A percentile compares a stretch with the other conserved stretches of the same genome.
phyloP scores from a whole-genome alignment of 305 asterid species.

The Vinca major region DNA sequence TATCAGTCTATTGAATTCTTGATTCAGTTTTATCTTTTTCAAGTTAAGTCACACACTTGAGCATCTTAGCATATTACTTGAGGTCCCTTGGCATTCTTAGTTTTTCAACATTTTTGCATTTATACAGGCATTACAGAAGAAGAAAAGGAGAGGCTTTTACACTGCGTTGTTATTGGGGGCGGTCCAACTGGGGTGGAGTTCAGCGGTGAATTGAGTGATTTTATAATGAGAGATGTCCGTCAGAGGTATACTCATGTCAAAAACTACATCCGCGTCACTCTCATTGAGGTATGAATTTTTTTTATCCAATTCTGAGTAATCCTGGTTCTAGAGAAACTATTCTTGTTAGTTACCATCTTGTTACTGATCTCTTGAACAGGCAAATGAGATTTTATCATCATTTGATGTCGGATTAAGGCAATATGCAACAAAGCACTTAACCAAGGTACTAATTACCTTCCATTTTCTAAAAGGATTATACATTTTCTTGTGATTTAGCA shows the following conservation, averaged over 20 bases:
- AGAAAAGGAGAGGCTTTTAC: slow-evolving; percentile 72
- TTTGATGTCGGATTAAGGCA: slow-evolving; percentile 72
- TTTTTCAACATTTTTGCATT: neutral
- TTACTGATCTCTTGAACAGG: slow-evolving; percentile 33
- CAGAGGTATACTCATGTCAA: slow-evolving; percentile 69
- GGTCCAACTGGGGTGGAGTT: slow-evolving; percentile 97
- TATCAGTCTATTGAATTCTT: neutral
- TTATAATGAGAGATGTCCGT: slow-evolving; percentile 68
- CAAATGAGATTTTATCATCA: slow-evolving; percentile 77
- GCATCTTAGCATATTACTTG: no score
- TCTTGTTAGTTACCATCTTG: neutral
- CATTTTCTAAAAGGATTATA: neutral
- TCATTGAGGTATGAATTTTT: slow-evolving; percentile 51
- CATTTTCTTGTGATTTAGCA: neutral
- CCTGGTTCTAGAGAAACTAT: neutral
- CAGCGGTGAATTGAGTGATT: slow-evolving; percentile 85
- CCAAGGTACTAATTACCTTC: slow-evolving; percentile 38
- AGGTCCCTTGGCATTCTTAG: no score
- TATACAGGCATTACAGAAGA: slow-evolving; percentile 67
- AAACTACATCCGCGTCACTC: slow-evolving; percentile 72
- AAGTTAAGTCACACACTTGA: neutral
- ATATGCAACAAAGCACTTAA: slow-evolving; percentile 82
- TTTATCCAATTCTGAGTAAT: neutral
- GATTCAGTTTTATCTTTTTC: neutral
- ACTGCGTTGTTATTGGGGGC: slow-evolving; percentile 84